Evolutionary conservation across 2,329 filamentous ascomycete genomes (phyloP), one percentile per base, ranked within the genome.

Genomic region (Daldinia eschscholtzii): DNA sequence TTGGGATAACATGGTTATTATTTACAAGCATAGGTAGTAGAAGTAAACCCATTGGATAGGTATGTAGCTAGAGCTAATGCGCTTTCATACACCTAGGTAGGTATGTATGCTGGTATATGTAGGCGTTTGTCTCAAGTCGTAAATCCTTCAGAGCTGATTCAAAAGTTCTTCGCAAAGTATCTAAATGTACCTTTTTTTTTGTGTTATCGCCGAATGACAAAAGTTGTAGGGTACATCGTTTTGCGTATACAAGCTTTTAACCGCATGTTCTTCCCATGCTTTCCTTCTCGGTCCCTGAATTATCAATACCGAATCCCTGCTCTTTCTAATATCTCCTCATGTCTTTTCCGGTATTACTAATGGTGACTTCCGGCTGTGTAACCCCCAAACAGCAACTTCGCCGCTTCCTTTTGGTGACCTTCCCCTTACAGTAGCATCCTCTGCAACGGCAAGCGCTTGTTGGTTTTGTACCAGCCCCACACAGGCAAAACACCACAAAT

Each of bases 361-460:
- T 59, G 28, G 57, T 72, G 61, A 60, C 63, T 67, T 69, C 67
- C 67, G 67, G 70, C 59, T 62, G 50, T 70, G 61, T 68, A 59
- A 53, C 57, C 64, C 64, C 64, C 53, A 72, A 52, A 70, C 64
- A 67, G 70, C 56, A 70, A 67, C 59, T 66, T 48, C 69, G 56
- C 70, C 70, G 70, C 61, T 65, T 71, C 61, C 66, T 64, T 53
- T 46, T 53, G 44, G 59, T 58, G 67, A 75, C 74, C 74, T 76
- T 75, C 73, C 74, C 71, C 61, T 74, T 74, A 65, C 61, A 57
- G 53, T 42, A 41, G 23, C 53, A 57, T 57, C 35, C 53, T 39
- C 58, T 58, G 37, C 44, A 65, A 66, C 61, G 44, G 60, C 57
- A 53, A 72, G 59, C 57, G 57, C 61, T 59, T 65, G 61, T 59